Evolutionary conservation across 1,284 basidiomycete species (phyloP), one percentile per base, ranked within the genome.

Genomic region (Xerocomus nothofagi): DNA sequence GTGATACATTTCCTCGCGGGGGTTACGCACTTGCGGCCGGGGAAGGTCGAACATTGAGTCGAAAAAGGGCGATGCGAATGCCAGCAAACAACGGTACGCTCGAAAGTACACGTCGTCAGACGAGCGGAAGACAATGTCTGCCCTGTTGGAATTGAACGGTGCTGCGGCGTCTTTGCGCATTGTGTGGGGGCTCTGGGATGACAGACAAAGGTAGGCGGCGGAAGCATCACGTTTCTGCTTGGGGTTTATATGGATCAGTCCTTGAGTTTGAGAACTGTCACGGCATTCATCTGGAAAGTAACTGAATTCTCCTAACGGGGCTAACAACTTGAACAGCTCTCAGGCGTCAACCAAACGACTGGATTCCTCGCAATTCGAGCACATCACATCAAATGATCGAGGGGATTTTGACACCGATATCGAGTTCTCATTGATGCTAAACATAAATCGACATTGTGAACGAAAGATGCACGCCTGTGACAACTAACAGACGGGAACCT

Each of bases 101-200:
- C 56, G 58, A 49, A 76, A 75, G 32, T 68, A 58, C n/a, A 72
- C 54, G 11, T 61, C 50, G 51, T 74, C 72, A 0, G 66, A 67
- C 4, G 75, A 67, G 20, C 62, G 64, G 6, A 76, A 55, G 27
- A 70, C 57, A 26, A 71, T 50, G 39, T 77, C 73, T 1, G 68
- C 71, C 32, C 57, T 58, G 34, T 31, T 44, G 24, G 54, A 63
- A 21, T 65, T 42, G 52, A 68, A 67, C 3, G 62, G 66, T 3
- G 56, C 39, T 51, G 49, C 29, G 15, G 66, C 65, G 38, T 62
- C 59, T 50, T 38, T 51, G 18, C 32, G 44, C 65, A 63, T 67
- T 9, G 39, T 17, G 50, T 45, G 32, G 6, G 26, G 40, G 30
- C 12, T 40, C 18, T 27, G 29, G 34, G 42, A 45, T 45, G 43